phyloP scores from a whole-genome alignment of 305 asterid species.

The Ajuga reptans region DNA sequence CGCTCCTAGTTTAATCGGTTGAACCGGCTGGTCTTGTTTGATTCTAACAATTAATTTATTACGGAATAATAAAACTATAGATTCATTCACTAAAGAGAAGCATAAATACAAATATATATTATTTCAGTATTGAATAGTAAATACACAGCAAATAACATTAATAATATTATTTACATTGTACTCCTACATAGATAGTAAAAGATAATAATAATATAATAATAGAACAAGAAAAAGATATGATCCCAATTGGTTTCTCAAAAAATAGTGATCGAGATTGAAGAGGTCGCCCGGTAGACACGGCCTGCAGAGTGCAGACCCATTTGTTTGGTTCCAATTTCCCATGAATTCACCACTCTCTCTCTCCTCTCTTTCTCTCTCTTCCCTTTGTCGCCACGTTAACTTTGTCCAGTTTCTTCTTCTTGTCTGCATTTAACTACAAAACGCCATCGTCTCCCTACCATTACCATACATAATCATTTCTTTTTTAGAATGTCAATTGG shows the following conservation, averaged over 20 bases:
- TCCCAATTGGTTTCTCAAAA: neutral
- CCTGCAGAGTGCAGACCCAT: slow-evolving; percentile 23
- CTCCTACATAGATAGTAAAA: no score
- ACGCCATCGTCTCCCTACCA: slow-evolving; percentile 5
- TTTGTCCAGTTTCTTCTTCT: neutral
- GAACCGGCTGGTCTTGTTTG: no score
- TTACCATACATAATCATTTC: no score
- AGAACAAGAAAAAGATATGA: neutral
- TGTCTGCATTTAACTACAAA: neutral
- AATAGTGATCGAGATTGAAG: slow-evolving; percentile 16
- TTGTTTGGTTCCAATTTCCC: slow-evolving; percentile 27
- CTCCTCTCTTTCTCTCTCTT: slow-evolving; percentile 1
- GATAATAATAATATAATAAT: neutral
- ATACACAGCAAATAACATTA: neutral
- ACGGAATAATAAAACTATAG: no score
- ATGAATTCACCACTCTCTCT: slow-evolving; percentile 21
- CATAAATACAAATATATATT: no score
- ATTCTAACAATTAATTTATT: no score
- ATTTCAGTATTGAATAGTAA: no score
- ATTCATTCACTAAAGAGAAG: no score
- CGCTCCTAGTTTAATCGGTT: no score
- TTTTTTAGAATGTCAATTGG: no score
- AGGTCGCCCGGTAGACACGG: slow-evolving; percentile 34
- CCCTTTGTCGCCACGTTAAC: neutral
- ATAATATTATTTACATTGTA: no score